Conservation (phyloP, 78 protist genomes). For the Emiliania huxleyi region DNA sequence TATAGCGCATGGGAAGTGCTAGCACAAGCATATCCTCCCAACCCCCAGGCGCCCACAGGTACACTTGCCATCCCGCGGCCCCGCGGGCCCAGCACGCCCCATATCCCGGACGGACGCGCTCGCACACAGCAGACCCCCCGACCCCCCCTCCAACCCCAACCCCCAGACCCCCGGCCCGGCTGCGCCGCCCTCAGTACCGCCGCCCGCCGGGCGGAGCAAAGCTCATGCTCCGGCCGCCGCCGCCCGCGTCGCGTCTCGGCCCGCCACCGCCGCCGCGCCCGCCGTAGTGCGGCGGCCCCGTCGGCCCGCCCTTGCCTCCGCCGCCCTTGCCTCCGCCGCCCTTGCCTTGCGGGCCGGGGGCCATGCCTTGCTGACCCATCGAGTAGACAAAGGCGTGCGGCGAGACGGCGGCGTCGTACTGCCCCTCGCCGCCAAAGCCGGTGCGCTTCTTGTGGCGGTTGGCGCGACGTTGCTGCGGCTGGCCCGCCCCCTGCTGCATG, state of each 20-base stretch:
- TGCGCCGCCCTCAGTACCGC: too few species aligned
- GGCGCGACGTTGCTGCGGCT: neutral
- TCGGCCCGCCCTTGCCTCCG: neutral
- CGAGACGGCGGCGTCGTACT: neutral
- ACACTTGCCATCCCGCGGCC: too few species aligned
- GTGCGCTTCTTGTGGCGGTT: constrained; percentile 7
- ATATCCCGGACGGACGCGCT: too few species aligned
- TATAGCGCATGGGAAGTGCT: too few species aligned
- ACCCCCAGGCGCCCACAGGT: too few species aligned
- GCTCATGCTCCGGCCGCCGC: neutral
- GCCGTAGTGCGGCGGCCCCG: too few species aligned
- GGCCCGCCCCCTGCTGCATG: neutral
- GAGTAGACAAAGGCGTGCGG: neutral
- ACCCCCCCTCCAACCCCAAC: too few species aligned
- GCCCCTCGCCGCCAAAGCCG: neutral
- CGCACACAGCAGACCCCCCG: too few species aligned
- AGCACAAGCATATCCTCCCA: too few species aligned
- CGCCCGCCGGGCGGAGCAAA: neutral
- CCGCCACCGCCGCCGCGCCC: neutral
- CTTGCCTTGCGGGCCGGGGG: neutral
- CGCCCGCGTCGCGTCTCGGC: neutral
- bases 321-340: neutral
- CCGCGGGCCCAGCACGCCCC: too few species aligned
- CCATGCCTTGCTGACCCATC: too few species aligned
- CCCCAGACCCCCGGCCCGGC: too few species aligned